A percentile compares a stretch with the other conserved stretches of the same genome.
These are phyloP conservation scores for Reticulascus tulasneorum DNA, from an alignment of 2,329 filamentous ascomycete genomes.

Conservation along the genomic window DNA sequence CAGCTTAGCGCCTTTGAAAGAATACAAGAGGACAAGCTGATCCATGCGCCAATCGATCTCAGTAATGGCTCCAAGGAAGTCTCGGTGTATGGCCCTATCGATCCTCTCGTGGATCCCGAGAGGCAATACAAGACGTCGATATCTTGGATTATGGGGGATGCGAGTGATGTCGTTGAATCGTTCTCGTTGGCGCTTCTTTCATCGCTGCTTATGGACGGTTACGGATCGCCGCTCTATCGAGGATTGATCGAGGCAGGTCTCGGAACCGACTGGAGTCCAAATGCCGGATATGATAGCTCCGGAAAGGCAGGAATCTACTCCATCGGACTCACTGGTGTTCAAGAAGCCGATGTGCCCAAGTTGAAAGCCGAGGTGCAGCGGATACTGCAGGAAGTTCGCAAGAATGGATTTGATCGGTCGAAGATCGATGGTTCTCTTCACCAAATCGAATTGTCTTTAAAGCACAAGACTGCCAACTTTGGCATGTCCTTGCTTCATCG, in stretches of 20 bases:
- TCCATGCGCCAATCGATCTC: slow-evolving; percentile 74
- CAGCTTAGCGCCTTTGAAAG: slow-evolving; percentile 71
- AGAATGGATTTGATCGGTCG: slow-evolving; percentile 78
- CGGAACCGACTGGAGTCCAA: slow-evolving; percentile 90
- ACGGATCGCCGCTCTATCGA: slow-evolving; percentile 88
- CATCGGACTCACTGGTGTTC: slow-evolving; percentile 85
- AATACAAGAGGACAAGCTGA: slow-evolving; percentile 64
- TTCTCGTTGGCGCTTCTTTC: slow-evolving; percentile 82
- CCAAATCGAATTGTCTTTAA: slow-evolving; percentile 86
- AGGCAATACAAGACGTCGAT: slow-evolving; percentile 92
- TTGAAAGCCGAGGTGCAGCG: slow-evolving; percentile 71
- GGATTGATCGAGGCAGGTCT: slow-evolving; percentile 85
- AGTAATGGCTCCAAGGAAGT: slow-evolving; percentile 62
- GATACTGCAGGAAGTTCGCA: slow-evolving; percentile 65
- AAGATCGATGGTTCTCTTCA: slow-evolving; percentile 95
- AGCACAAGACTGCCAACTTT: slow-evolving; percentile 95
- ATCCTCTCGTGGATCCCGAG: slow-evolving; percentile 79
- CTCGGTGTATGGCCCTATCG: slow-evolving; percentile 73
- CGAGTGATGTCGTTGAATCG: slow-evolving; percentile 77
- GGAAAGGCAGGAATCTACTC: slow-evolving; percentile 80
- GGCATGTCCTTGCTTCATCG: slow-evolving; percentile 87
- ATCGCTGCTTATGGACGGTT: slow-evolving; percentile 84
- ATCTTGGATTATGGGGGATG: slow-evolving; percentile 86
- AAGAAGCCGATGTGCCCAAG: slow-evolving; percentile 70
- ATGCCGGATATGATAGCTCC: slow-evolving; percentile 84